Percentiles rank a stretch among this genome's conserved stretches.
phyloP scores from a whole-genome alignment of 2,329 filamentous ascomycete species.

The Colletotrichum salicis region DNA sequence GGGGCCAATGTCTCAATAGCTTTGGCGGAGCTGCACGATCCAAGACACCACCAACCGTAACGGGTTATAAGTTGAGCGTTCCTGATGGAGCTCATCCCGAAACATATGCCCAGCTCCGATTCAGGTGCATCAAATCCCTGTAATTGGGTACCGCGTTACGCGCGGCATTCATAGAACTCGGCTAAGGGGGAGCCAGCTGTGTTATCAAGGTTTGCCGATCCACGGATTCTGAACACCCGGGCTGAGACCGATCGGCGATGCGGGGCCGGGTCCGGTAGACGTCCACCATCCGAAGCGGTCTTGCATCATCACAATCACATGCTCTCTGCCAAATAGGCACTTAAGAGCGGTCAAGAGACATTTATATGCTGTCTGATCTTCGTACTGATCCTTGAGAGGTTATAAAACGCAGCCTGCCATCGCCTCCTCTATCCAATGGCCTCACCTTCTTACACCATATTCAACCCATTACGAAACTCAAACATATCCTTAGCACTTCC shows the following conservation, averaged over 20 bases:
- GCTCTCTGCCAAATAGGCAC: neutral
- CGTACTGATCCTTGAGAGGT: rapidly evolving
- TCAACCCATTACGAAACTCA: neutral
- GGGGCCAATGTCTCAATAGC: neutral
- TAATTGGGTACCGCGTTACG: neutral
- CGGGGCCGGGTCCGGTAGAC: neutral
- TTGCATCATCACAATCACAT: neutral
- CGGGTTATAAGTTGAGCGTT: neutral
- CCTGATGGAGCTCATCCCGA: neutral
- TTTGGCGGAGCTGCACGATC: no score
- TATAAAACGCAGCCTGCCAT: neutral
- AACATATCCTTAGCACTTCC: no score
- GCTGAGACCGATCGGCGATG: neutral
- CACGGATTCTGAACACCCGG: neutral
- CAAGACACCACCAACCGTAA: neutral
- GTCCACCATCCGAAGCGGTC: neutral
- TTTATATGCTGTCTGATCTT: rapidly evolving
- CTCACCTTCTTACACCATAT: neutral
- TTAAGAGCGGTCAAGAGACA: neutral
- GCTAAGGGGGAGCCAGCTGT: neutral
- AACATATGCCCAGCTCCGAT: neutral
- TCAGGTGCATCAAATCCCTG: neutral
- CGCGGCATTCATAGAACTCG: neutral
- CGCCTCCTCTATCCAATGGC: no score
- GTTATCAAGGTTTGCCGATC: neutral